Percentiles rank a stretch among this genome's conserved stretches.
Evolutionary conservation across 139 green algal genomes (phyloP).

Genomic region (Astrephomene gubernaculifera): DNA sequence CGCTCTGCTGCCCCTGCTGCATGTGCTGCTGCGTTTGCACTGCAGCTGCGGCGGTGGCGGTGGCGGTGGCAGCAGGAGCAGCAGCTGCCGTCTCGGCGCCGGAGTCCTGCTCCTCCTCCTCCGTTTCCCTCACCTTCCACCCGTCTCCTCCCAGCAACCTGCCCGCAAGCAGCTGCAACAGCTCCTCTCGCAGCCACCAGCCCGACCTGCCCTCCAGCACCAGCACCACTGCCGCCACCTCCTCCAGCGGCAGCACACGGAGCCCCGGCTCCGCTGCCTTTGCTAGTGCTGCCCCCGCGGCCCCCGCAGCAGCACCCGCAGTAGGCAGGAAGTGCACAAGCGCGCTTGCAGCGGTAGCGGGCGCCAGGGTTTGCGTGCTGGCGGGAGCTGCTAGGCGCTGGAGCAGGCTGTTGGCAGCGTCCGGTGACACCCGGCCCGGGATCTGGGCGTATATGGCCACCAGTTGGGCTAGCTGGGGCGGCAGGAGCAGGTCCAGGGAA

Average conservation of each 20-base stretch:
- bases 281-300: not conserved
- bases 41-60: not conserved
- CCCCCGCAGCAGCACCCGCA: not conserved
- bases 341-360: no score
- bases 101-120: no score
- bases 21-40: not conserved
- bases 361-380: not conserved
- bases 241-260: not conserved
- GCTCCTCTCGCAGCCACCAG: not conserved
- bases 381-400: not conserved
- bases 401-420: not conserved
- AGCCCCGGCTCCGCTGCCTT: not conserved
- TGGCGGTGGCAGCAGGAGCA: no score
- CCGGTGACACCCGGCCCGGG: not conserved
- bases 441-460: not conserved
- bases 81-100: no score
- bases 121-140: no score
- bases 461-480: not conserved
- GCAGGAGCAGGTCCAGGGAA: not conserved
- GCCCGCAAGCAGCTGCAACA: not conserved
- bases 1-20: not conserved
- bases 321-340: not conserved
- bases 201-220: conserved; percentile 1
- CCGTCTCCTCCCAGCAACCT: no score
- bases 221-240: not conserved